Evolutionary conservation across 2,329 filamentous ascomycete genomes (phyloP), one percentile per base, ranked within the genome.

Genomic region (Xylaria multiplex): DNA sequence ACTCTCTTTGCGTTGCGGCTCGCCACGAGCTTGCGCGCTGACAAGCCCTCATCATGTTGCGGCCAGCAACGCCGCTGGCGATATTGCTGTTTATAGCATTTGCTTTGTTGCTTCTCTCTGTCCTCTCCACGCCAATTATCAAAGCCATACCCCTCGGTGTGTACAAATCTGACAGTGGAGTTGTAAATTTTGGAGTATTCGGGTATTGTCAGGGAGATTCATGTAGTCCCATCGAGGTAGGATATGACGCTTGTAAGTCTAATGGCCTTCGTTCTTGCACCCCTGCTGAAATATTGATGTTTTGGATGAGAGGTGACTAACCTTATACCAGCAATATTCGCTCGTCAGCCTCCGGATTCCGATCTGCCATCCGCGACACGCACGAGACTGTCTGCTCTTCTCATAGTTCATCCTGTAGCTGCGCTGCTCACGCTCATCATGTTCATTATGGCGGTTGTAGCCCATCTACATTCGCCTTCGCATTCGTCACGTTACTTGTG

Each of bases 351-450:
- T 37, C 69, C 68, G 27, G 78, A 79, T 30, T 92, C 94, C 67
- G 86, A 88, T 69, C 79, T 90, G 16, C 82, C 86, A 6, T 75
- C 78, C 11, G 75, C 78, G 8, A 83, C 86, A 32, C 84, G 88
- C 67, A 82, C 83, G 42, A 88, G 86, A 1, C 86, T 99, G n/a
- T 96, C 95, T 0, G 87, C 91, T 49, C 93, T 98, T 69, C 87
- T 99, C 62, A 91, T 99, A 71, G 89, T 98, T 30, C 96, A 99
- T 77, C 96, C 96, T 1, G 87, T 99, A 65, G 96, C 96, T 53
- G 93, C 93, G 13, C 82, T 97, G 42, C 84, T 97, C 71, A 94
- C 92, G 13, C 85, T 99, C 59, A 84, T 97, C 76, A 95, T 95
- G 84, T 88, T 97, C 71, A 85, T 90, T 62, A 85, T 99, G 75